Evolutionary conservation across 805 yeast species (phyloP), one percentile per base, ranked within the genome.

Genomic region (Metschnikowia dekortorum): DNA sequence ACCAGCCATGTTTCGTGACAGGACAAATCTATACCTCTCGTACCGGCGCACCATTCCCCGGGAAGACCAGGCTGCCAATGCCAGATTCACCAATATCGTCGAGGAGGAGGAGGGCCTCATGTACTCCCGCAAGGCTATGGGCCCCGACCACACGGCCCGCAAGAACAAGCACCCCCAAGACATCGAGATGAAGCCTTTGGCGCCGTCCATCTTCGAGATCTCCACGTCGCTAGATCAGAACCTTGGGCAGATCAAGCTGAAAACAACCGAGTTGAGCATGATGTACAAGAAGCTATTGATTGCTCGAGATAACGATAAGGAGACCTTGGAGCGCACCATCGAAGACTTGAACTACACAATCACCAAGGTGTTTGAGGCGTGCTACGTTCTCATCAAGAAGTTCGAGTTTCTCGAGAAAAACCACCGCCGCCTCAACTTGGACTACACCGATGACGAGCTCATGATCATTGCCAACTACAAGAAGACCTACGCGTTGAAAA

Each of bases 1-100:
- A 44, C 40, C 46, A 39, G 22, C 47, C 48, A 89, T 92, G 97
- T 88, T 87, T 62, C 78, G 98, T 65, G 98, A 94, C 69, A 77
- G 97, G 65, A 94, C 99, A n/a, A 92, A 91, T 63, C 76, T 92
- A 56, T 92, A 78, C 67, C 73, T 90, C 22, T 89, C 97, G 42
- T 92, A 87, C 64, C 81, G 99, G 55, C 82, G 94, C 52, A 90
- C 98, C 9, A 85, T 84, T 50, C 95, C 96, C 0, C 90, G 90
- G 28, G 53, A 51, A n/a, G 57, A 51, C 42, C 37, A 53, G 50
- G 38, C 53, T 9, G 52, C 53, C 48, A 59, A 49, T 62, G 53
- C 61, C 18, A 62, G 70, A 22, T 75, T 77, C 51, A 73, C 73
- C 34, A 59, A 61, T 5, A 58, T 76, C 16, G 67, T 69, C 16